Evolutionary conservation across 495 filamentous ascomycete genomes (phyloP).

Genomic region (Penicillium odoratum): DNA sequence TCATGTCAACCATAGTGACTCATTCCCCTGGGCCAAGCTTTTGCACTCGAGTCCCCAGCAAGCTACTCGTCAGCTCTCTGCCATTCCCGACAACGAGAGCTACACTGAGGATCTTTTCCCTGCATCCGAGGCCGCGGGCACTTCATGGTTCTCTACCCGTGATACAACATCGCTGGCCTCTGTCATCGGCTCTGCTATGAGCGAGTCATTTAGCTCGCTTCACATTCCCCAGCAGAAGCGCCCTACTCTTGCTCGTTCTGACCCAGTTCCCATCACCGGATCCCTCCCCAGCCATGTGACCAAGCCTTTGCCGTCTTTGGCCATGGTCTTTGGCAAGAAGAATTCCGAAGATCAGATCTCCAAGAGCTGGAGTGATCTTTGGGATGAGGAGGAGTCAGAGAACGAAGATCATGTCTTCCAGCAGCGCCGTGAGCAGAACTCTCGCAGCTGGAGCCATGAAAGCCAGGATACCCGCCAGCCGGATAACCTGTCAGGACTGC

Average conservation of each 20-base stretch:
- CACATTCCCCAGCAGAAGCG: slow-evolving; percentile 43
- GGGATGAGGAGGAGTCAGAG: slow-evolving; percentile 84
- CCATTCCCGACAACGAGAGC: slow-evolving; percentile 74
- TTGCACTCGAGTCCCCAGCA: slow-evolving; percentile 75
- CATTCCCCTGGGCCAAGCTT: slow-evolving; percentile 96
- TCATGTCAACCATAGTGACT: slow-evolving; percentile 69
- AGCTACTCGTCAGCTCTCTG: slow-evolving; percentile 79
- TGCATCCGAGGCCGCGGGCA: slow-evolving; percentile 66
- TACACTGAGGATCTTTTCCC: slow-evolving; percentile 91
- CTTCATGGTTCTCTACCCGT: slow-evolving; percentile 70
- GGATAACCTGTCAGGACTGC: slow-evolving; percentile 24
- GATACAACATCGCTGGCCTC: slow-evolving; percentile 79
- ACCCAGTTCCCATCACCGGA: slow-evolving; percentile 64
- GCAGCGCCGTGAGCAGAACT: slow-evolving; percentile 69
- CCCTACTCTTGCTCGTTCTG: slow-evolving; percentile 45
- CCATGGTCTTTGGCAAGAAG: slow-evolving; percentile 75
- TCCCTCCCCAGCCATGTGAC: slow-evolving; percentile 74
- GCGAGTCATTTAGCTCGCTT: slow-evolving; percentile 65
- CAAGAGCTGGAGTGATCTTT: slow-evolving; percentile 97
- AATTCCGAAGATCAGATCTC: slow-evolving; percentile 69
- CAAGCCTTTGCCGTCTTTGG: slow-evolving; percentile 64
- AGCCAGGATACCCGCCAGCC: slow-evolving; percentile 51
- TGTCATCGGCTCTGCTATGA: slow-evolving; percentile 72
- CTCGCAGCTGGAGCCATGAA: slow-evolving; percentile 79
- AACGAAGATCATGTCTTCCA: slow-evolving; percentile 55